Evolutionary conservation across 2,329 filamentous ascomycete species (phyloP).

Genomic region (Penicillium occitanis): DNA sequence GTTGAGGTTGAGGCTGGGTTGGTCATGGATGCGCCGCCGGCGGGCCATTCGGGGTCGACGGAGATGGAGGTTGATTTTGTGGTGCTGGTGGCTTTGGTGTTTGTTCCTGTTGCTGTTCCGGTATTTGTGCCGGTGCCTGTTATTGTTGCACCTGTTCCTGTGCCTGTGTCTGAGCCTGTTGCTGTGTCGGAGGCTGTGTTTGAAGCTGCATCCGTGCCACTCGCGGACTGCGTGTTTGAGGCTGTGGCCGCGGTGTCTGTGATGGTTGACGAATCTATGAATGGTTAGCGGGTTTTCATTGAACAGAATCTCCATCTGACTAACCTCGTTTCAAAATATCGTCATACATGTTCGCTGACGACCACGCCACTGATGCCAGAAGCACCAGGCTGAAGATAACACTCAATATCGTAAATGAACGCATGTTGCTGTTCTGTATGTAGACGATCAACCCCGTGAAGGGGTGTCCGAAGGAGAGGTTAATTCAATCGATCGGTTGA

Average conservation of each 20-base stretch:
- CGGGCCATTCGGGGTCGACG: slow-evolving; percentile 55
- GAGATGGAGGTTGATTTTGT: slow-evolving; percentile 39
- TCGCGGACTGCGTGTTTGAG: not conserved
- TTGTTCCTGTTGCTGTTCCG: slow-evolving; percentile 3
- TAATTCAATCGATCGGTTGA: not conserved
- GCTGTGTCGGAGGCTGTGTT: slow-evolving; percentile 23
- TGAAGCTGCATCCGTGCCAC: not conserved
- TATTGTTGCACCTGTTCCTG: slow-evolving; percentile 15
- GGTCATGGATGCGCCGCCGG: slow-evolving; percentile 63
- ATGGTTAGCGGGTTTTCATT: not conserved
- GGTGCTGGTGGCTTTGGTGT: not conserved
- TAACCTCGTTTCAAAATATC: slow-evolving; percentile 22
- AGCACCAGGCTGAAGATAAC: slow-evolving; percentile 37
- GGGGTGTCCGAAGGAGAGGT: slow-evolving; percentile 10
- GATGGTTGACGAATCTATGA: not conserved
- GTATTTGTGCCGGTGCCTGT: slow-evolving; percentile 21
- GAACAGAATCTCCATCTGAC: not conserved
- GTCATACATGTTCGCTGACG: slow-evolving; percentile 26
- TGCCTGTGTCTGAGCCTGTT: slow-evolving; percentile 22
- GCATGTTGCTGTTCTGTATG: slow-evolving; percentile 31
- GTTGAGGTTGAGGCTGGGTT: slow-evolving; percentile 54
- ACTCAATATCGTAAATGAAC: slow-evolving; percentile 31
- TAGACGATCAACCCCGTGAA: slow-evolving; percentile 16
- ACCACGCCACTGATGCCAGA: slow-evolving; percentile 35
- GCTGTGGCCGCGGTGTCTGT: slow-evolving; percentile 24